Evolutionary conservation across 2,329 filamentous ascomycete species (phyloP).

Genomic region (Elsinoe necatrix): DNA sequence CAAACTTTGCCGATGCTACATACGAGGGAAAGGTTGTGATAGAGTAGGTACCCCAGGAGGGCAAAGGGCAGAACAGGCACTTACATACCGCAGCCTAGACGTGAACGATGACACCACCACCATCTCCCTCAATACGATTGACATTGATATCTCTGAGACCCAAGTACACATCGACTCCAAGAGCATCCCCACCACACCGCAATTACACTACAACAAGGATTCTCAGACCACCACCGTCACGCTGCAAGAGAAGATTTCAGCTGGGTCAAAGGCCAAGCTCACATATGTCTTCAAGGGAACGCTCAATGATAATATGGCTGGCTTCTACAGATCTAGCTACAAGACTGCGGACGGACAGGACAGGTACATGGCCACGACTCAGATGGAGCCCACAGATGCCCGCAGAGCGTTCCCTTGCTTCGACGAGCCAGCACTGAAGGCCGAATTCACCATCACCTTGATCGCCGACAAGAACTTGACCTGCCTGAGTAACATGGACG

Average conservation of each 20-base stretch:
- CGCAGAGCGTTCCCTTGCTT: conserved; percentile 92
- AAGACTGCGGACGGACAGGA: conserved; percentile 71
- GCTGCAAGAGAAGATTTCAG: conserved; percentile 63
- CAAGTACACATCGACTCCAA: conserved; percentile 56
- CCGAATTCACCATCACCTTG: conserved; percentile 82
- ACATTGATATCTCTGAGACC: conserved; percentile 72
- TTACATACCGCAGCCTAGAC: conserved; percentile 50
- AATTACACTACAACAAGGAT: conserved; percentile 65
- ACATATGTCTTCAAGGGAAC: conserved; percentile 69
- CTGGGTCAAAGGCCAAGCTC: conserved; percentile 68
- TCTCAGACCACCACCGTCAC: conserved; percentile 74
- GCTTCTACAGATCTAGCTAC: conserved; percentile 94
- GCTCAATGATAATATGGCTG: conserved; percentile 92
- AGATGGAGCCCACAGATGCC: conserved; percentile 95
- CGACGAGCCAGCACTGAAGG: conserved; percentile 90
- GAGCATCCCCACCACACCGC: conserved; percentile 52
- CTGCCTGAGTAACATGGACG: conserved; percentile 95
- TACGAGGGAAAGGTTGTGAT: conserved; percentile 80
- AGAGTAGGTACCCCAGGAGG: conserved; percentile 52
- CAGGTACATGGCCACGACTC: conserved; percentile 78
- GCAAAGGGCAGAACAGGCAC: not conserved
- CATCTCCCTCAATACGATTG: conserved; percentile 78
- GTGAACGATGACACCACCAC: conserved; percentile 76
- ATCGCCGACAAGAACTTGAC: conserved; percentile 85
- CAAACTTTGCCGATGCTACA: conserved; percentile 77